Evolutionary conservation across 176 grass and related monocot species (phyloP).

Genomic region (Aechmea fasciata): DNA sequence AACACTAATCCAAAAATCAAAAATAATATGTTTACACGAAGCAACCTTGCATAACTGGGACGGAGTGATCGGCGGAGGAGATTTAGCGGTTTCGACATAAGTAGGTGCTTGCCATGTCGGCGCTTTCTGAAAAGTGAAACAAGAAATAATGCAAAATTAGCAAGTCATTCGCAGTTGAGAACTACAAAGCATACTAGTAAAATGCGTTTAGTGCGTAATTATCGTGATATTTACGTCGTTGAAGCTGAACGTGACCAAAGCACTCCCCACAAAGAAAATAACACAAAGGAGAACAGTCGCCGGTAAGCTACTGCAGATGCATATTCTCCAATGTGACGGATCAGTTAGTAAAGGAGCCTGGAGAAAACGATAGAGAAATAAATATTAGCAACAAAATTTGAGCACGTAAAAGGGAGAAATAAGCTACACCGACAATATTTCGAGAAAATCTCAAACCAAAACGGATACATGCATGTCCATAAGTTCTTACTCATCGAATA

Average conservation of each 20-base stretch:
- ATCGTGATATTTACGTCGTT: not conserved
- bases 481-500: not conserved
- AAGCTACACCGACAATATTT: not conserved
- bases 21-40: not conserved
- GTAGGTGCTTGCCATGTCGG: not conserved
- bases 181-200: not conserved
- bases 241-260: not conserved
- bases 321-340: not conserved
- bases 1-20: not conserved
- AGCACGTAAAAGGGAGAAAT: not conserved
- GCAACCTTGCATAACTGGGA: not conserved
- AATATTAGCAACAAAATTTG: not conserved
- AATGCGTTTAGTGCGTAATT: not conserved
- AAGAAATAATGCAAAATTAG: not conserved
- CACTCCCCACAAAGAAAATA: not conserved
- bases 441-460: not conserved
- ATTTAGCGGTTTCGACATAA: not conserved
- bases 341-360: not conserved
- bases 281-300: not conserved
- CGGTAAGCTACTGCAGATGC: not conserved
- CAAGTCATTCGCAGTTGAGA: not conserved
- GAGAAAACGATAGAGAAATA: not conserved
- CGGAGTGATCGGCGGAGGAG: not conserved
- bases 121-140: constrained; percentile 7
- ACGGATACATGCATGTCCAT: not conserved